Percentiles rank a stretch among this genome's conserved stretches.
Conservation (phyloP, 2,329 filamentous ascomycete genomes). For the Ceratocystis diversiconidia region DNA sequence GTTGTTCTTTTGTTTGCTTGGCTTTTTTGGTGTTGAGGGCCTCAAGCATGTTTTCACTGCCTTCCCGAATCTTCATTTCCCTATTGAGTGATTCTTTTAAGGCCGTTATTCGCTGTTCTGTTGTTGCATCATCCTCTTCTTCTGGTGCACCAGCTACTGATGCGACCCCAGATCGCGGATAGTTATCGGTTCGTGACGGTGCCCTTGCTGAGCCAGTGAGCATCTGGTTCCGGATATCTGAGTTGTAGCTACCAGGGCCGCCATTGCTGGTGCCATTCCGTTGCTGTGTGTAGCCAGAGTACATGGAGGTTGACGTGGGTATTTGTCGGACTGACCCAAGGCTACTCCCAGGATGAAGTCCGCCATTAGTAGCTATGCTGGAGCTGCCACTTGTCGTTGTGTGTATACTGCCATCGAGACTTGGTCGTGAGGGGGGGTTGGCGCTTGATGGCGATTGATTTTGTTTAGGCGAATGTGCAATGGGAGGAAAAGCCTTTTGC, state of each 20-base stretch:
- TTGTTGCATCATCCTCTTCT: constrained; percentile 39
- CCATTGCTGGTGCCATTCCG: constrained; percentile 24
- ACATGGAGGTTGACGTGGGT: constrained; percentile 52
- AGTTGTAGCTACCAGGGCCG: constrained; percentile 74
- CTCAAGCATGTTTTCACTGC: constrained; percentile 94
- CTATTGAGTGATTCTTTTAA: constrained; percentile 80
- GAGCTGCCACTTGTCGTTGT: constrained; percentile 33
- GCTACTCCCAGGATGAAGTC: constrained; percentile 33
- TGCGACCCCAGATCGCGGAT: constrained; percentile 20
- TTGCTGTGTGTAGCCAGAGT: constrained; percentile 25
- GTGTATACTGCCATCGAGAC: constrained; percentile 33
- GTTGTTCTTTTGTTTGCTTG: constrained; percentile 84
- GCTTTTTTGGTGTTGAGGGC: constrained; percentile 87
- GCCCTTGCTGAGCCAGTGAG: constrained; percentile 43
- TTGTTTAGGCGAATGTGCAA: constrained; percentile 19
- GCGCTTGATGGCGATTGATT: constrained; percentile 27
- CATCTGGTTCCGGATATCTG: constrained; percentile 64
- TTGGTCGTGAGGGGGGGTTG: constrained; percentile 24
- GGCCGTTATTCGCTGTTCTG: constrained; percentile 59
- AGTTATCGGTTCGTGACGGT: constrained; percentile 41
- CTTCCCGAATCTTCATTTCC: constrained; percentile 94
- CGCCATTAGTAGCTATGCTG: constrained; percentile 31
- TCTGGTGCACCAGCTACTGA: constrained; percentile 31
- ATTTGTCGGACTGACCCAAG: constrained; percentile 41
- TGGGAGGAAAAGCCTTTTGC: constrained; percentile 34